A percentile compares a stretch with the other conserved stretches of the same genome.
These are phyloP conservation scores for Fusarium sp. DNA, from an alignment of 2,329 filamentous ascomycete species.

Conservation along the genomic window DNA sequence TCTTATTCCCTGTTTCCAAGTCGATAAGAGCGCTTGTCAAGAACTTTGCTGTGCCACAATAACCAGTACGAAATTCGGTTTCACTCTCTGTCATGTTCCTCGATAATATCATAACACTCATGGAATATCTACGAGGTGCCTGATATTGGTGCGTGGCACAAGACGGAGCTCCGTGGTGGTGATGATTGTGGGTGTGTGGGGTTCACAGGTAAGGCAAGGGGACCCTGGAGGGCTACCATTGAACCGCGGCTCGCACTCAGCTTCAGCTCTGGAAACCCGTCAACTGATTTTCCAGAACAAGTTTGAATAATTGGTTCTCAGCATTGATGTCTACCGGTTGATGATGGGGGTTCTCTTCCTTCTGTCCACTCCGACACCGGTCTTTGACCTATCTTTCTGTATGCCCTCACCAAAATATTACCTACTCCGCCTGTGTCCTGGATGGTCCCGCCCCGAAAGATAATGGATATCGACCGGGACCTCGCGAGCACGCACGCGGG, in stretches of 20 bases:
- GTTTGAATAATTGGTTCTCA: neutral
- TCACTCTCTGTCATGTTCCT: neutral
- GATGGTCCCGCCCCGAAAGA: neutral
- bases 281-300: neutral
- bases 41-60: neutral
- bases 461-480: neutral
- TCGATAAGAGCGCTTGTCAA: neutral
- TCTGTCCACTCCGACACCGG: neutral
- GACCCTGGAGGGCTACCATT: slow-evolving; percentile 1
- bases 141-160: slow-evolving; percentile 12
- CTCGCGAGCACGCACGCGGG: slow-evolving; percentile 19
- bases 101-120: neutral
- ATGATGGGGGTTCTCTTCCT: neutral
- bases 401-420: neutral
- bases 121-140: slow-evolving; percentile 1
- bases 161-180: neutral
- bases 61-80: neutral
- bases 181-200: slow-evolving; percentile 2
- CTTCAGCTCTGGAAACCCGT: neutral
- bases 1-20: neutral
- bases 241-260: slow-evolving; percentile 10
- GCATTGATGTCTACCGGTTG: neutral
- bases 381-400: neutral
- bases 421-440: neutral
- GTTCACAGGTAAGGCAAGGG: slow-evolving; percentile 3